Percentiles rank a stretch among this genome's conserved stretches.
Evolutionary conservation across 345 rosid species (phyloP).

Genomic region (Gossypium sturtianum): DNA sequence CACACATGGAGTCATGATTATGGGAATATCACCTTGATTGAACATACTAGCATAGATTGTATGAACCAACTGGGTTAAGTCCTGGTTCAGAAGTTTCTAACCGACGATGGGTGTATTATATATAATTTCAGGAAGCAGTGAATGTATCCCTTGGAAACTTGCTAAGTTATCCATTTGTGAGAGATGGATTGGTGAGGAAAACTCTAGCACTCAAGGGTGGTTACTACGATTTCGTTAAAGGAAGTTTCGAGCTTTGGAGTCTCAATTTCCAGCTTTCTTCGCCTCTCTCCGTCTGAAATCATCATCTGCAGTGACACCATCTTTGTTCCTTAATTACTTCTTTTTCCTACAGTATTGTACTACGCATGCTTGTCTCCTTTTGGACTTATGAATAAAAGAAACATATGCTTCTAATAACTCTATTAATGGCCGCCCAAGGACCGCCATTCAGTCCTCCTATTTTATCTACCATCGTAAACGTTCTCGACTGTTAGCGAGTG

Average conservation of each 20-base stretch:
- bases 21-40: too few relatives aligned
- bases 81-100: not conserved
- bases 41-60: too few relatives aligned
- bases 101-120: not conserved
- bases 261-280: slow-evolving; percentile 69
- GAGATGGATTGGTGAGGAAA: slow-evolving; percentile 74
- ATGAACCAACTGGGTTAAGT: too few relatives aligned
- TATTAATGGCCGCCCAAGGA: too few relatives aligned
- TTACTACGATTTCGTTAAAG: slow-evolving; percentile 77
- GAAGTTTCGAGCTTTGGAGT: slow-evolving; percentile 93
- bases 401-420: not conserved
- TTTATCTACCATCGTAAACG: too few relatives aligned
- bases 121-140: slow-evolving; percentile 78
- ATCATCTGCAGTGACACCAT: slow-evolving; percentile 23
- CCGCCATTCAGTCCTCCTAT: too few relatives aligned
- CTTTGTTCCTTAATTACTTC: slow-evolving; percentile 17
- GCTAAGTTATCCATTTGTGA: slow-evolving; percentile 90
- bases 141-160: slow-evolving; percentile 83
- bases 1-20: too few relatives aligned
- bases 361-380: slow-evolving; percentile 10
- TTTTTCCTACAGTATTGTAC: slow-evolving; percentile 23
- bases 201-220: slow-evolving; percentile 85
- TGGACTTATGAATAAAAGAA: slow-evolving; percentile 16
- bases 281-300: slow-evolving; percentile 70
- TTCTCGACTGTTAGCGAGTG: too few relatives aligned